Percentiles rank a stretch among this genome's conserved stretches.
These are phyloP conservation scores for Hymenotorrendiella dingleyae DNA, from an alignment of 2,329 filamentous ascomycete species.

Conservation along the genomic window DNA sequence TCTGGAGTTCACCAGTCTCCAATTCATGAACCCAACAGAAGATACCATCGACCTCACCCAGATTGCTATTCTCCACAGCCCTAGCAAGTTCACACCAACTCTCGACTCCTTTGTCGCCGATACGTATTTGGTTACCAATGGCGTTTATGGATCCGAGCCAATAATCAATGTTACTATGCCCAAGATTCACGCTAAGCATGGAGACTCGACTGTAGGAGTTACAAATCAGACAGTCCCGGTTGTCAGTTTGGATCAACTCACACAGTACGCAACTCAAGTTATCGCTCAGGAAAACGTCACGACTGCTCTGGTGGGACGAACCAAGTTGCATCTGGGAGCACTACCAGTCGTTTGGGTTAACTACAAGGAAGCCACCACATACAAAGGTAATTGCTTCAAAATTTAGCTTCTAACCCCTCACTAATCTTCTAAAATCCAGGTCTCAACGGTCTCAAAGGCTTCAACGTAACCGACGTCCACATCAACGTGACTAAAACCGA, in stretches of 20 bases:
- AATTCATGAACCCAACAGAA: conserved; percentile 43
- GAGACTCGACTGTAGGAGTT: conserved; percentile 35
- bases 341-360: conserved; percentile 45
- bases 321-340: conserved; percentile 43
- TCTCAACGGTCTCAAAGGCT: conserved; percentile 49
- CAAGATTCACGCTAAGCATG: conserved; percentile 25
- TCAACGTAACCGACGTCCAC: conserved; percentile 42
- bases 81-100: conserved; percentile 46
- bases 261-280: conserved; percentile 42
- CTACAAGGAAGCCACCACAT: conserved; percentile 50
- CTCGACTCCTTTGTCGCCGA: conserved; percentile 48
- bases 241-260: conserved; percentile 39
- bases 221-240: conserved; percentile 41
- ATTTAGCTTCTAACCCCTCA: not conserved
- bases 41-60: conserved; percentile 44
- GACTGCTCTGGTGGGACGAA: conserved; percentile 45
- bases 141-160: conserved; percentile 21
- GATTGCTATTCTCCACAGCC: conserved; percentile 39
- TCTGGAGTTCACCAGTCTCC: conserved; percentile 43
- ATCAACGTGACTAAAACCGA: conserved; percentile 35
- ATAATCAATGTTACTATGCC: conserved; percentile 28
- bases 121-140: conserved; percentile 39
- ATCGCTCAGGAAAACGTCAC: conserved; percentile 43
- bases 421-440: conserved; percentile 33
- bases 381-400: conserved; percentile 44